These are phyloP conservation scores for Schrenkiella parvula DNA, from an alignment of 345 rosid species.

Conservation along the genomic window DNA sequence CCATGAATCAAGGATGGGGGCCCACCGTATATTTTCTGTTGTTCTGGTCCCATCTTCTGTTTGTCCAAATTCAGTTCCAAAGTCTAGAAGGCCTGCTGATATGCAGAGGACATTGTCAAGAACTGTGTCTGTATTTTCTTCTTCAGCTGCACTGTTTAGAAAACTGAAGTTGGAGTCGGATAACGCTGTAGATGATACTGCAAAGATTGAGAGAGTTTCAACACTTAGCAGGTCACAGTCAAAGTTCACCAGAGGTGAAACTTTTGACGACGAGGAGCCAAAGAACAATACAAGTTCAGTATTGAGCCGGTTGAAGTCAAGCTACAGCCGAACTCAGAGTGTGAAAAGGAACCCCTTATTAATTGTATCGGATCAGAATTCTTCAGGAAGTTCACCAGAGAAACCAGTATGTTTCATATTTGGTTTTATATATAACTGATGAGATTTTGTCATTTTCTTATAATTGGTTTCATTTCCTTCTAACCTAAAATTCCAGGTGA, in stretches of 20 bases:
- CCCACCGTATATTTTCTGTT: constrained; percentile 65
- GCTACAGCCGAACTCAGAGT: constrained; percentile 43
- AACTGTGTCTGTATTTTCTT: constrained; percentile 68
- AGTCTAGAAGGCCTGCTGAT: constrained; percentile 37
- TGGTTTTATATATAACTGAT: background rate
- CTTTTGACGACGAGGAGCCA: constrained; percentile 26
- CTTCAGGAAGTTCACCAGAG: constrained; percentile 25
- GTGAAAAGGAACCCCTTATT: constrained; percentile 25
- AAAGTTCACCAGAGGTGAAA: constrained; percentile 32
- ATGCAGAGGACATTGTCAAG: constrained; percentile 64
- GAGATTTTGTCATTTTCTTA: background rate
- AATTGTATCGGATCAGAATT: constrained; percentile 28
- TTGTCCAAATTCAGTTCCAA: constrained; percentile 40
- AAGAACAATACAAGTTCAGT: constrained; percentile 38
- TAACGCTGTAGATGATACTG: constrained; percentile 32
- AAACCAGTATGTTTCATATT: constrained; percentile 33
- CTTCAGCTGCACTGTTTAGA: constrained; percentile 66
- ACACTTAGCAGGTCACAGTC: constrained; percentile 43
- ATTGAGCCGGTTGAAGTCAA: constrained; percentile 49
- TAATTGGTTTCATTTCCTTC: constrained; percentile 3
- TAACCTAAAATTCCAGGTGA: constrained; percentile 29
- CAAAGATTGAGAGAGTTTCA: constrained; percentile 37
- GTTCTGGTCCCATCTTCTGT: constrained; percentile 72
- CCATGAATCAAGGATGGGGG: constrained; percentile 64
- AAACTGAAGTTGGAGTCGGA: constrained; percentile 45